These are phyloP conservation scores for Aegilops speltoides DNA, from an alignment of 176 grass and related monocot species.

Conservation along the genomic window DNA sequence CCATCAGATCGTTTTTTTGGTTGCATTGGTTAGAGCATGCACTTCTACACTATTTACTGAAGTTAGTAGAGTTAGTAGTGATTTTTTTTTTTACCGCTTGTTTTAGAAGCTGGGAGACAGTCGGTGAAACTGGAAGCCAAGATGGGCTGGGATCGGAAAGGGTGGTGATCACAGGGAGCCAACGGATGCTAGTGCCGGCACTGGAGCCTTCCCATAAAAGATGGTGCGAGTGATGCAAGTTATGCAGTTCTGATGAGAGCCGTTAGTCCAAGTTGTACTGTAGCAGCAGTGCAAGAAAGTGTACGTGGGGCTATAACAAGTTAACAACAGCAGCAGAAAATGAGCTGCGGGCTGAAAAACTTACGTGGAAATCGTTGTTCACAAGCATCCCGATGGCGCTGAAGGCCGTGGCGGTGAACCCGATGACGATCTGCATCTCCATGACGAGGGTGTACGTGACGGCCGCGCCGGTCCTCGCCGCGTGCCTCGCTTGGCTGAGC, in stretches of 20 bases:
- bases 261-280: neutral
- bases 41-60: no score
- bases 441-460: slow-evolving; percentile 66
- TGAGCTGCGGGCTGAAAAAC: neutral
- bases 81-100: neutral
- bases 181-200: neutral
- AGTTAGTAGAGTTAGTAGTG: neutral
- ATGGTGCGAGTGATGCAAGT: no score
- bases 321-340: neutral
- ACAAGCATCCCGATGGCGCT: slow-evolving; percentile 62
- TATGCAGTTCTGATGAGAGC: neutral
- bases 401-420: slow-evolving; percentile 56
- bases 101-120: neutral
- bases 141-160: no score
- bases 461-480: slow-evolving; percentile 10
- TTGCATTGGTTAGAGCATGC: no score
- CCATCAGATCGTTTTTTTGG: no score
- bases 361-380: slow-evolving; percentile 75
- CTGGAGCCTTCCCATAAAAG: no score
- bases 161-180: no score
- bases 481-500: slow-evolving; percentile 62
- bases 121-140: neutral
- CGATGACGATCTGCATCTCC: slow-evolving; percentile 87
- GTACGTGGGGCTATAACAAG: neutral
- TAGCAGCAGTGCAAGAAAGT: neutral